Base-by-base conservation (phyloP, 2,329 filamentous ascomycete species). In the Juglanconis oblonga region DNA sequence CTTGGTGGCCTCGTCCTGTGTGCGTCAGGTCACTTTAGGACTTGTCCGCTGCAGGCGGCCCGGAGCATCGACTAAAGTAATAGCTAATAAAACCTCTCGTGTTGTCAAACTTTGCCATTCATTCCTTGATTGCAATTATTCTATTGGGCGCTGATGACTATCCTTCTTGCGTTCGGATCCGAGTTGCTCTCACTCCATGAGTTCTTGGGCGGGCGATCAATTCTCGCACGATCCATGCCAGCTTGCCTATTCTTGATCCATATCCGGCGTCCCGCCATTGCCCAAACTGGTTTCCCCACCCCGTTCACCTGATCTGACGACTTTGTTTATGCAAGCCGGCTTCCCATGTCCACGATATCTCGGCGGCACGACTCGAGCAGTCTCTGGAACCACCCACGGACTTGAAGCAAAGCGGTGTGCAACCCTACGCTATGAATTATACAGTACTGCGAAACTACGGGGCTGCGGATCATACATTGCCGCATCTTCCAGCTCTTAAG, bases 11-110 rank as follows among this genome's bases (percentile, higher is more conserved):
- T 33, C 14, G 55, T 44, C 36, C 55, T 57, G 38, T 13, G 36
- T 33, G 55, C 29, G 31, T 2, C 47, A 33, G 36, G 38, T 57
- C 55, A 52, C 29, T 48, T 52, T 57, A 57, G 47, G 45, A 57
- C 36, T 33, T 57, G 55, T 57, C 55, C 47, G 47, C 55, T 29
- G 36, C 36, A 45, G 38, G 11, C 55, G 14, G 47, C 48, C 55
- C 13, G 29, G 31, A 57, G 55, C 48, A 57, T 57, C 36, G 55
- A 50, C 47, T 57, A 52, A 51, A 51, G 55, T 57, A 57, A 57
- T 57, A 57, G 48, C 48, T 57, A 57, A 57, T 57, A 52, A 51
- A 57, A 44, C 47, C 47, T 51, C 47, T 57, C 55, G 55, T 57
- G 55, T 57, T 24, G 38, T 57, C 45, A n/a, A 32, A 13, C 38